Conservation (phyloP, 331 rosid species). For the Phaseolus coccineus region DNA sequence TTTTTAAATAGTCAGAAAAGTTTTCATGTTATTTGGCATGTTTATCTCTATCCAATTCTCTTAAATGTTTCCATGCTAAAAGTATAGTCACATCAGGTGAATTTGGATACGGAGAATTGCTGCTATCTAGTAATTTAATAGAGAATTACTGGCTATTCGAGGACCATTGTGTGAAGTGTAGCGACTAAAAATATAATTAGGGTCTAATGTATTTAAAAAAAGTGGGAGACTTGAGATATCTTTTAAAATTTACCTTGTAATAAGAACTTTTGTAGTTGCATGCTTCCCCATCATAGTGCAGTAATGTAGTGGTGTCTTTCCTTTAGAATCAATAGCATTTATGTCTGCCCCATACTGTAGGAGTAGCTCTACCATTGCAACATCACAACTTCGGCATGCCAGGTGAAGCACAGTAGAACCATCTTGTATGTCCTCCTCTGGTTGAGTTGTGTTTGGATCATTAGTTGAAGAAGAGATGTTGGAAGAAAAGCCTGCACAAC, state of each 20-base stretch:
- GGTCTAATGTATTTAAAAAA: not conserved
- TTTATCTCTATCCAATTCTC: not conserved
- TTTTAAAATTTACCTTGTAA: slow-evolving; percentile 56
- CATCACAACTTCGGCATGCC: slow-evolving; percentile 66
- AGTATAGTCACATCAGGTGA: no score
- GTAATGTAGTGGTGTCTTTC: slow-evolving; percentile 69
- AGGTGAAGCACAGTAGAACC: slow-evolving; percentile 67
- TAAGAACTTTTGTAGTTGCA: slow-evolving; percentile 61
- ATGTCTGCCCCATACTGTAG: slow-evolving; percentile 70
- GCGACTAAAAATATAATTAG: not conserved
- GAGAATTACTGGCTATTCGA: not conserved
- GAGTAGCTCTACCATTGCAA: slow-evolving; percentile 73
- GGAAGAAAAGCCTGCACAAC: slow-evolving; percentile 46
- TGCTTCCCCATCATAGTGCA: slow-evolving; percentile 55
- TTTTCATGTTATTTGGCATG: not conserved
- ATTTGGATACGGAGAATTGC: not conserved
- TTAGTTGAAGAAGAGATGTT: slow-evolving; percentile 51
- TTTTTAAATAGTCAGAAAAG: no score
- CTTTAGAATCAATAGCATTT: slow-evolving; percentile 64
- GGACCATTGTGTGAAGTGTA: not conserved
- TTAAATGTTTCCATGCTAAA: no score
- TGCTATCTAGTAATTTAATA: not conserved
- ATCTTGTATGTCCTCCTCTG: slow-evolving; percentile 45
- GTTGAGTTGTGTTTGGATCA: slow-evolving; percentile 33
- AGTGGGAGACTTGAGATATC: not conserved